Conservation (phyloP, 345 rosid species). For the Lepidium didymum region DNA sequence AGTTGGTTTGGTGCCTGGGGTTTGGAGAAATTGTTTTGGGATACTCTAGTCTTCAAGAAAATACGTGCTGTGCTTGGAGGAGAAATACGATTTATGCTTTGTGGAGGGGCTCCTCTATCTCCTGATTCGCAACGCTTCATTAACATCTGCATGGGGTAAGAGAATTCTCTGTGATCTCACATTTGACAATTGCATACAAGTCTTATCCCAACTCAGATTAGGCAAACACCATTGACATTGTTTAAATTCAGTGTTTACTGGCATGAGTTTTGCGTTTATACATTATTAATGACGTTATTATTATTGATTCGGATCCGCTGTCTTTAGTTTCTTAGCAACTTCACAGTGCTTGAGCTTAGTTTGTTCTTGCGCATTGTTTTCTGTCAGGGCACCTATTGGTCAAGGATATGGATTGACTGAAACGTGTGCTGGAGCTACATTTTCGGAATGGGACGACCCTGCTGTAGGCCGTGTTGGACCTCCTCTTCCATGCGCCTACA, state of each 20-base stretch:
- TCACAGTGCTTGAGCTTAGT: not conserved
- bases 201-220: not conserved
- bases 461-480: constrained; percentile 88
- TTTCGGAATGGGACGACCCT: constrained; percentile 69
- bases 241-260: not conserved
- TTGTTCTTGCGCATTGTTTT: constrained; percentile 3
- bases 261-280: not conserved
- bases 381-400: constrained; percentile 64
- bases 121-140: constrained; percentile 77
- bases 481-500: constrained; percentile 70
- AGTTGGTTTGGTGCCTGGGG: constrained; percentile 97
- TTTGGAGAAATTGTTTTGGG: constrained; percentile 70
- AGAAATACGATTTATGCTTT: constrained; percentile 56
- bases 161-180: constrained; percentile 12
- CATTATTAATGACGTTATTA: not conserved
- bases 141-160: constrained; percentile 90
- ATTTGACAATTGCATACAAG: not conserved
- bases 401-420: constrained; percentile 97
- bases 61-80: constrained; percentile 79
- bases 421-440: constrained; percentile 86
- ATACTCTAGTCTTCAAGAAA: constrained; percentile 48
- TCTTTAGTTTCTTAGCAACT: not conserved
- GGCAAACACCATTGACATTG: not conserved
- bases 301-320: not conserved
- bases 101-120: constrained; percentile 94